Conservation (phyloP, 2,329 filamentous ascomycete genomes). For the Parasarocladium wereldwijsianum region DNA sequence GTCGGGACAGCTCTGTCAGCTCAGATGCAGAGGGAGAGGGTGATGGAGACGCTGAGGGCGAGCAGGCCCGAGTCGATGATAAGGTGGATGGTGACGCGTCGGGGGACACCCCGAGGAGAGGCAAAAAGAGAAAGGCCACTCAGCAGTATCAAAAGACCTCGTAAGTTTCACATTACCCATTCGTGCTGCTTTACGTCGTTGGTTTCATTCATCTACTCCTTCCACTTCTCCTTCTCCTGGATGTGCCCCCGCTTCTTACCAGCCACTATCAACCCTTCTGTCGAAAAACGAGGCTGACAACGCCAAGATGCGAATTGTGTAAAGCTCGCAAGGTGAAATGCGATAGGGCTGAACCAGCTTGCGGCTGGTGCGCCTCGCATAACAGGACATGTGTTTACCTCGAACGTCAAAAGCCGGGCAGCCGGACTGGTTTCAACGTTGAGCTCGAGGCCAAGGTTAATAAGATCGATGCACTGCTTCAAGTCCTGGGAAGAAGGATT, state of each 20-base stretch:
- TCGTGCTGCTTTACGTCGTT: neutral
- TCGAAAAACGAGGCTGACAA: slow-evolving; percentile 3
- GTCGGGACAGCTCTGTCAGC: slow-evolving; percentile 3
- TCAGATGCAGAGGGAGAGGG: too few relatives aligned
- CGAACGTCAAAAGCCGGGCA: slow-evolving; percentile 55
- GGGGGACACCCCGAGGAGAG: slow-evolving; percentile 8
- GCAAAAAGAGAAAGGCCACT: slow-evolving; percentile 24
- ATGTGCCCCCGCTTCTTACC: too few relatives aligned
- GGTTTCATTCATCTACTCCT: neutral
- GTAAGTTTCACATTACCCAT: slow-evolving; percentile 14
- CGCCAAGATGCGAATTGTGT: slow-evolving; percentile 25
- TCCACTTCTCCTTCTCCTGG: too few relatives aligned
- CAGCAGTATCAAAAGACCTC: slow-evolving; percentile 27
- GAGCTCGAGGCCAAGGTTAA: slow-evolving; percentile 43
- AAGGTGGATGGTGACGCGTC: slow-evolving; percentile 13
- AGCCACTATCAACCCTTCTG: slow-evolving; percentile 1
- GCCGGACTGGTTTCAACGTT: slow-evolving; percentile 44
- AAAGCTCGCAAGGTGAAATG: slow-evolving; percentile 30
- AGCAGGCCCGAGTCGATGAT: slow-evolving; percentile 22
- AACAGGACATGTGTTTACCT: slow-evolving; percentile 53
- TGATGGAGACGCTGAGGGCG: too few relatives aligned
- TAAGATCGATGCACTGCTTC: slow-evolving; percentile 32
- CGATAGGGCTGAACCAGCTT: slow-evolving; percentile 43
- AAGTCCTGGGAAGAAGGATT: slow-evolving; percentile 25
- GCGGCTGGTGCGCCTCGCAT: slow-evolving; percentile 58